A percentile compares a stretch with the other conserved stretches of the same genome.
Evolutionary conservation across 768 basidiomycete genomes (phyloP).

Genomic region (Lentinula sp.): DNA sequence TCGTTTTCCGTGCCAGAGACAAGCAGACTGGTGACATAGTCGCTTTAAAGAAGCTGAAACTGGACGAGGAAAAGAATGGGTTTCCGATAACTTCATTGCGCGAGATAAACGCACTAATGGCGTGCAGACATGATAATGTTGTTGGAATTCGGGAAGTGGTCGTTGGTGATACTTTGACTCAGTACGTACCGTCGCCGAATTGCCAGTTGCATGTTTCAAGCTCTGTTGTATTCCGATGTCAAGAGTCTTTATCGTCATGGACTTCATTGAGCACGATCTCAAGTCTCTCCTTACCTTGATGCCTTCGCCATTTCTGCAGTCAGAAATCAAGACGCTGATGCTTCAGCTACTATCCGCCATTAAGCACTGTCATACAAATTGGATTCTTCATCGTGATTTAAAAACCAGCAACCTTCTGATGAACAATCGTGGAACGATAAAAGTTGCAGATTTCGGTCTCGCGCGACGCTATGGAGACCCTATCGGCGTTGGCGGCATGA

Average conservation of each 20-base stretch:
- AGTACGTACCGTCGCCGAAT: conserved; percentile 60
- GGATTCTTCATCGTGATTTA: conserved; percentile 96
- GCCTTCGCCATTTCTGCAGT: conserved; percentile 95
- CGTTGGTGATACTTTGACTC: conserved; percentile 96
- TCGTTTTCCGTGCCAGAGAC: conserved; percentile 94
- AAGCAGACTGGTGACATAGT: conserved; percentile 94
- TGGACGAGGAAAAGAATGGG: conserved; percentile 97
- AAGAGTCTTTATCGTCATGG: conserved; percentile 99
- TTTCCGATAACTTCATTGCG: conserved; percentile 96
- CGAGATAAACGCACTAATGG: conserved; percentile 95
- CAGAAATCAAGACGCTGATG: conserved; percentile 97
- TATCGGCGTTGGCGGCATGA: conserved; percentile 93
- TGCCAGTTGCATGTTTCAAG: conserved; percentile 16
- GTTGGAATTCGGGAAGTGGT: conserved; percentile 97
- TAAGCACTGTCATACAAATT: conserved; percentile 89
- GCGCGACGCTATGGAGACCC: conserved; percentile 96
- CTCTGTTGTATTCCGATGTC: conserved; percentile 8
- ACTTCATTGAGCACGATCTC: conserved; percentile 99
- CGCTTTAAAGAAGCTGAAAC: conserved; percentile 94
- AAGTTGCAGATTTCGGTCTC: conserved; percentile 97
- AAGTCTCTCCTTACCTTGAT: conserved; percentile 92
- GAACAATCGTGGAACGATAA: conserved; percentile 99
- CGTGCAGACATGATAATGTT: conserved; percentile 91
- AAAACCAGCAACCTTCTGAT: conserved; percentile 97
- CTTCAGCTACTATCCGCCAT: conserved; percentile 90